phyloP scores from a whole-genome alignment of 352 stramenopile species.

The Chrysophaeum taylorii region DNA sequence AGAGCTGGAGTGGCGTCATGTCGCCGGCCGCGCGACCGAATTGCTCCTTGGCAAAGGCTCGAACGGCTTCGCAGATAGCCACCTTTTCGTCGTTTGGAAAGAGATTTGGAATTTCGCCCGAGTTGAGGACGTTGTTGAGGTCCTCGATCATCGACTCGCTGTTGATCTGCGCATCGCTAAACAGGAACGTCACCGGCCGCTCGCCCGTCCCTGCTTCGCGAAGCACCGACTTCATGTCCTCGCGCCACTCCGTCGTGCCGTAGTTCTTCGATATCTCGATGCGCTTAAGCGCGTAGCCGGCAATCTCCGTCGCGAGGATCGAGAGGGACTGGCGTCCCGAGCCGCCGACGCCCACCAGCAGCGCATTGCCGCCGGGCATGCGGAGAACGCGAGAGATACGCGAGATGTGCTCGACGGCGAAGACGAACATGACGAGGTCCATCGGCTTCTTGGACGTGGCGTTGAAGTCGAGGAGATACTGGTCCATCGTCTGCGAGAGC shows the following conservation, averaged over 20 bases:
- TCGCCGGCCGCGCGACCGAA: conserved; percentile 71
- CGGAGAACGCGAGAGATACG: conserved; percentile 78
- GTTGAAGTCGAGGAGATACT: conserved; percentile 81
- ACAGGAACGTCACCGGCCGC: conserved; percentile 76
- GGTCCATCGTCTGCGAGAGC: conserved; percentile 69
- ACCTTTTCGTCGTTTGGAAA: conserved; percentile 81
- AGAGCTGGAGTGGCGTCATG: conserved; percentile 77
- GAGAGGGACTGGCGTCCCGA: conserved; percentile 80
- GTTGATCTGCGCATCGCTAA: conserved; percentile 88
- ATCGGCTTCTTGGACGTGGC: conserved; percentile 77
- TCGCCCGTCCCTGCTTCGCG: conserved; percentile 67
- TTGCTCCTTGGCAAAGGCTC: conserved; percentile 76
- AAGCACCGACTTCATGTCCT: conserved; percentile 84
- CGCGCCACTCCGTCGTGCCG: conserved; percentile 77
- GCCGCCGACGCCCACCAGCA: conserved; percentile 82
- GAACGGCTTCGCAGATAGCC: conserved; percentile 71
- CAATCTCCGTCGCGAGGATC: conserved; percentile 76
- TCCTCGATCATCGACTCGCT: conserved; percentile 88
- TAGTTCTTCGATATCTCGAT: conserved; percentile 92
- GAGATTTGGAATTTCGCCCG: conserved; percentile 83
- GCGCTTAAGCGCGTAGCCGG: conserved; percentile 71
- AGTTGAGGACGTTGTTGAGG: conserved; percentile 92
- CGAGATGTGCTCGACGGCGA: conserved; percentile 84
- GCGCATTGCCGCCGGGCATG: conserved; percentile 79
- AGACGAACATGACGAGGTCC: conserved; percentile 90